Evolutionary conservation across 177 flowering plant genomes (phyloP), one percentile per base, ranked within the genome.

Genomic region (Vitis hybrid): DNA sequence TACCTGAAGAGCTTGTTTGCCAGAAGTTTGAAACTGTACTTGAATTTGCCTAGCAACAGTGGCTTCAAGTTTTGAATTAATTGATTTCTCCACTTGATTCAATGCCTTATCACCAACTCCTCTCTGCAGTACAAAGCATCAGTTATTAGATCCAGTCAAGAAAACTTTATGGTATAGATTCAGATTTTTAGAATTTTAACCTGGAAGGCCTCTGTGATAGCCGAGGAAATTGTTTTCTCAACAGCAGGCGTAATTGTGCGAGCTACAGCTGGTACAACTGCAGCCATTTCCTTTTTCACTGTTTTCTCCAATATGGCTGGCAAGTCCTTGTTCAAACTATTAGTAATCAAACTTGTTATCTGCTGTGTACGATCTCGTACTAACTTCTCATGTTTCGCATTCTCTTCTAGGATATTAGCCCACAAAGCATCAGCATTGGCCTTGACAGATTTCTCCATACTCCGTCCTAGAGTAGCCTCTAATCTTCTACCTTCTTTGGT

Each of bases 81-180:
- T 85, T 6, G 94, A 86, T 72, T 90, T 93, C 63, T 96, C 99
- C 66, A 96, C 80, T 69, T 90, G 97, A 82, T 79, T 89, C 74
- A 88, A 90, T 64, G 94, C 89, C 80, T 92, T 96, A 71, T 96
- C 98, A 60, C 91, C 93, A 18, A 96, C 84, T 62, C 97, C 97
- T 85, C 83, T 92, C 98, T 96, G 85, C 75, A 79, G 24, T 64
- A 70, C 21, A 77, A 60, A 65, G 40, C n/a, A 73, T 63, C 21
- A 57, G 30, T 77, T 11, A 75, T 77, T 11, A 75, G 68, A 64
- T 65, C 54, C 13, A 15, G 21, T 18, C 52, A 71, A 49, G 14
- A 40, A 48, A 68, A 56, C 35, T 24, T 58, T 40, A 59, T 16
- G 27, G 10, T 14, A 70, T 11, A 71, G 71, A 56, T 8, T 11